phyloP scores from a whole-genome alignment of 768 basidiomycete species.

The Chalciporus piperatus region DNA sequence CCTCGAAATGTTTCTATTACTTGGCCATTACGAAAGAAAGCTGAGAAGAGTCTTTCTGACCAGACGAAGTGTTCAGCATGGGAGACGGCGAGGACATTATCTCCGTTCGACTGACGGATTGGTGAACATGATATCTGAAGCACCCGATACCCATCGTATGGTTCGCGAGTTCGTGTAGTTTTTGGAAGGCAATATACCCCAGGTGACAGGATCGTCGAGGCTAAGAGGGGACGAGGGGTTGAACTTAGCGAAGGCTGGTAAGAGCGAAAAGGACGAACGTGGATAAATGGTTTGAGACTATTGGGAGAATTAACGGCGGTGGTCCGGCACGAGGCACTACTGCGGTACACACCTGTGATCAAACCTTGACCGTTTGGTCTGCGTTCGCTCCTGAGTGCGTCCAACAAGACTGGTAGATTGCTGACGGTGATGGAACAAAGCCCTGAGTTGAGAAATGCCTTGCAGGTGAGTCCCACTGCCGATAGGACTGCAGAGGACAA shows the following conservation, averaged over 20 bases:
- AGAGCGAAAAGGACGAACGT: conserved; percentile 52
- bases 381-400: conserved; percentile 52
- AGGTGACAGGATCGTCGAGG: conserved; percentile 80
- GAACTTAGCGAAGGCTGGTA: not conserved
- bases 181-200: conserved; percentile 75
- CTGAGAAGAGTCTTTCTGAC: conserved; percentile 67
- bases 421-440: conserved; percentile 67
- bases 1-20: conserved; percentile 92
- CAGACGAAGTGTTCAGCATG: conserved; percentile 15
- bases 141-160: conserved; percentile 90
- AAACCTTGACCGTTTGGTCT: conserved; percentile 57
- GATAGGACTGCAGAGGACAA: conserved; percentile 62
- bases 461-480: conserved; percentile 73
- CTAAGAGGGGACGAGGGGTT: conserved; percentile 35
- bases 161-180: conserved; percentile 57
- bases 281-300: conserved; percentile 93
- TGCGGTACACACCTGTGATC: conserved; percentile 58
- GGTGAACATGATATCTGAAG: conserved; percentile 92
- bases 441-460: conserved; percentile 67
- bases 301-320: conserved; percentile 1
- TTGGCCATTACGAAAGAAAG: conserved; percentile 87
- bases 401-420: conserved; percentile 62
- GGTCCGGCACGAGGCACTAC: not conserved
- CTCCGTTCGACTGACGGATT: conserved; percentile 62
- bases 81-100: not conserved